Evolutionary conservation across 306 rosid species (phyloP).

Genomic region (Quercus parvula): DNA sequence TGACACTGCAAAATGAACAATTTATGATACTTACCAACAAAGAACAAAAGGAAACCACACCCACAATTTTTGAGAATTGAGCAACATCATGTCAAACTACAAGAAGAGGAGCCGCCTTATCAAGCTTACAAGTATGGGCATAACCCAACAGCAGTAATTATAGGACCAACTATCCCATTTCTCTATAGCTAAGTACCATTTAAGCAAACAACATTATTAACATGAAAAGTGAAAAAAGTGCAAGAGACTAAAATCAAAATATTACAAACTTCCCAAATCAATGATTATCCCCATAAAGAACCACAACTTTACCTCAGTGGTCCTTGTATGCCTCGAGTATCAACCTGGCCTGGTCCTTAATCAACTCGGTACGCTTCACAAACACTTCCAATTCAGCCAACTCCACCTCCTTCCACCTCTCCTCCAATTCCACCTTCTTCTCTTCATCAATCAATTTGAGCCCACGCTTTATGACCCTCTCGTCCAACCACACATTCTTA

Average conservation of each 20-base stretch:
- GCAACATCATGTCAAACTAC: no score
- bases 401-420: conserved; percentile 44
- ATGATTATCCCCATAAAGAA: neutral
- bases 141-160: neutral
- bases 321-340: conserved; percentile 35
- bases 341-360: conserved; percentile 33
- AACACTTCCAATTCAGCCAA: conserved; percentile 48
- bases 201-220: neutral
- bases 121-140: neutral
- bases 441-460: conserved; percentile 32
- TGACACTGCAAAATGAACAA: neutral
- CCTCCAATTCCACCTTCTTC: conserved; percentile 44
- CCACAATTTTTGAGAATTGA: no score
- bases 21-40: neutral
- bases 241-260: neutral
- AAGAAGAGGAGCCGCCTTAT: neutral
- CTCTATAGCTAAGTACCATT: neutral
- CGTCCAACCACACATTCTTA: conserved; percentile 24
- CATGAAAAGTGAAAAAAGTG: neutral
- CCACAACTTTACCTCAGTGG: conserved; percentile 12
- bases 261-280: neutral
- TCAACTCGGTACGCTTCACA: conserved; percentile 27
- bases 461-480: conserved; percentile 34
- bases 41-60: no score
- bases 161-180: neutral